Evolutionary conservation across 345 rosid species (phyloP), one percentile per base, ranked within the genome.

Genomic region (Citrus glauca): DNA sequence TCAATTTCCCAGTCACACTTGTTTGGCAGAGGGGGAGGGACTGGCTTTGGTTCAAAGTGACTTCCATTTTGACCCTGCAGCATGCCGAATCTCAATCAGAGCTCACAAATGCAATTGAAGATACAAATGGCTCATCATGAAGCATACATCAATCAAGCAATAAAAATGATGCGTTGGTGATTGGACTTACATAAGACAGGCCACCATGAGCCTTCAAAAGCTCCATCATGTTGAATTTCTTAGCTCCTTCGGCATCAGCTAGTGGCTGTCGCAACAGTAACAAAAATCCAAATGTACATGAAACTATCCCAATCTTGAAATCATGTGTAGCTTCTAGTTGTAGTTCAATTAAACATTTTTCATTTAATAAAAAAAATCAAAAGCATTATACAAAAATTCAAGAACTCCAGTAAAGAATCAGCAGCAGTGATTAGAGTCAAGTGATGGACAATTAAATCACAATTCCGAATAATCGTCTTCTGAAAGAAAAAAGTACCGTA

Each of bases 1-100:
- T 96, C 99, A 69, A 96, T 88, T 89, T 96, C 99, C 98, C 99
- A 96, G 81, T 96, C 99, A 88, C 98, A 93, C 85, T 96, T 96
- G 82, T 96, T 96, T 33, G 99, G 93, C 74, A 88, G 86, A 45
- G 99, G 98, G 22, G 99, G 99, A 13, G 91, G 89, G 82, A 96
- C 98, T 72, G 97, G 94, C 88, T 89, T 96, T 77, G 97, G 97
- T 76, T 96, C 99, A 86, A 94, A 92, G 78, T 96, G 99, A 83
- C 99, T 96, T 77, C 99, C 99, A 61, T 82, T 94, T 91, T 96
- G 99, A 20, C 99, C 99, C 99, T 96, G 89, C 81, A 84, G 62
- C 78, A 84, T 63, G 33, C 40, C 66, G 70, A 67, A 61, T 74
- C 65, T 60, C 22, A 80, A 45, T 80, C 74, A 56, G 45, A 60